phyloP scores from a whole-genome alignment of 305 asterid species.

The Stenogyne calaminthoides region DNA sequence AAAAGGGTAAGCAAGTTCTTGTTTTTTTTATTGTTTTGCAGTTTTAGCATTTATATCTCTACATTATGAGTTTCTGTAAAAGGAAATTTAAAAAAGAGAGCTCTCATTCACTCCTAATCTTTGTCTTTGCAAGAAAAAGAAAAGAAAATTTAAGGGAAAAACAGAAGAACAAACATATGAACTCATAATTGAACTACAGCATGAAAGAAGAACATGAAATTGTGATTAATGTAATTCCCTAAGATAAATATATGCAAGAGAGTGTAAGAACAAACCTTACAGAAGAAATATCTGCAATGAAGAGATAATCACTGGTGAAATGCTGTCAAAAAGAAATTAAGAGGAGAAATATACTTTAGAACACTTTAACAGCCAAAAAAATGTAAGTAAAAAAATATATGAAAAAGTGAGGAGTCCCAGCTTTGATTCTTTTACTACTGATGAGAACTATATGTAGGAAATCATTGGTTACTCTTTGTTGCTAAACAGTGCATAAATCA shows the following conservation, averaged over 20 bases:
- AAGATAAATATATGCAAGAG: not conserved
- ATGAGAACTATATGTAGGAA: constrained; percentile 53
- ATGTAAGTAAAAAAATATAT: not conserved
- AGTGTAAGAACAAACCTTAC: constrained; percentile 29
- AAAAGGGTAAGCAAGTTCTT: constrained; percentile 10
- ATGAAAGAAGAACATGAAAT: not conserved
- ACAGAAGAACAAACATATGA: not conserved
- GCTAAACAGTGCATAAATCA: constrained; percentile 55
- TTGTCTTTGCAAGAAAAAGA: not conserved
- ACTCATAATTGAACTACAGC: not conserved
- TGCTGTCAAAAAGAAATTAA: constrained; percentile 30
- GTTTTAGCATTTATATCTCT: not conserved
- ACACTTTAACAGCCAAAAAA: not conserved
- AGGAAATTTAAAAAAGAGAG: not conserved
- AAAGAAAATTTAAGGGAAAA: not conserved
- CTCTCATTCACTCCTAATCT: not conserved
- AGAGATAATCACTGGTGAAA: constrained; percentile 32
- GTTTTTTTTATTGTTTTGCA: not conserved
- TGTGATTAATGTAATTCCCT: not conserved
- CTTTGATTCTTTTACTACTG: constrained; percentile 30
- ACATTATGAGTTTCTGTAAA: not conserved
- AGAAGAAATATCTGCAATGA: constrained; percentile 28
- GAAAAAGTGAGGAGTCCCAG: constrained; percentile 26
- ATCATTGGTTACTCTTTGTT: constrained; percentile 59
- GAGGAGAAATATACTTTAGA: constrained; percentile 3